Evolutionary conservation across 345 rosid species (phyloP), one percentile per base, ranked within the genome.

Genomic region (Euclidium syriacum): DNA sequence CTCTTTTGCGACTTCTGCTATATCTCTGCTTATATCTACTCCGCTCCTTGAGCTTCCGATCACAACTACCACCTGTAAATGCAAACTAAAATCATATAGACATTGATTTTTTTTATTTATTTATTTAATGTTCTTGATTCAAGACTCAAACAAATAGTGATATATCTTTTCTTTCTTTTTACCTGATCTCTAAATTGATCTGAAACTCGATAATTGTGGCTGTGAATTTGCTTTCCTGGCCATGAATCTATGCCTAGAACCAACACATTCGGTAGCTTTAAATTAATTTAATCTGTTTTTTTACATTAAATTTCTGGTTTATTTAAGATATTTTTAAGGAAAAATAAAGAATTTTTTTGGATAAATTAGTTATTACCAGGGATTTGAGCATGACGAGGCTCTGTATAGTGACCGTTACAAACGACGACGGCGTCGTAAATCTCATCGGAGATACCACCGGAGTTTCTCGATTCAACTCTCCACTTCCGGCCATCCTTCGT

Each of bases 141-240:
- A 3, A 29, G 8, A 29, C 5, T 9, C 33, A 29, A 29, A 5
- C 33, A 29, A 29, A 29, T 9, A 29, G 5, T 6, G 33, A 29
- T 9, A 29, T 29, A 29, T 6, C 33, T 5, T 29, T 29, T 29
- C 7, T 3, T 5, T 5, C 3, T 80, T n/a, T n/a, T 71, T 79
- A 84, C 96, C 65, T 70, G 83, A 74, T 77, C 86, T 20, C 18
- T 78, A 64, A 77, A 83, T 35, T 79, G 82, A 38, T 78, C 81
- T 0, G 89, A 86, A 51, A 55, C 39, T n/a, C 95, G 83, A 48
- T 89, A 86, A 59, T 76, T 89, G 74, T 86, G 95, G 78, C 96
- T 82, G 60, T 86, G 85, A 42, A 83, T 72, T 67, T 86, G 91
- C 83, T 81, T 86, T 22, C 96, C 91, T 0, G 86, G 91, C 96